Base-by-base conservation (phyloP, 129 eudicot species). In the Saussurea involucrata region DNA sequence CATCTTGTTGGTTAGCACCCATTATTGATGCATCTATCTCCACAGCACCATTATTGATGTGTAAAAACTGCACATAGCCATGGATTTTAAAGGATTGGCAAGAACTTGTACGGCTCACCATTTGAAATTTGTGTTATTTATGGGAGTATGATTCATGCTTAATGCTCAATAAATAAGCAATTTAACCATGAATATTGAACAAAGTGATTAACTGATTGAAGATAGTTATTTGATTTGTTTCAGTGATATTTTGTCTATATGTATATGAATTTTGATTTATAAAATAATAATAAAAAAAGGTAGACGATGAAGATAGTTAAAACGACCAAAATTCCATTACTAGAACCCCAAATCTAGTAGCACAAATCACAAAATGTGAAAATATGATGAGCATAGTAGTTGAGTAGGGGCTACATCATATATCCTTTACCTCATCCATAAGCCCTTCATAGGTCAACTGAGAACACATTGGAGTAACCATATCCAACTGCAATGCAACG, bases 391-490 rank as follows among this genome's bases (percentile, higher is more conserved):
- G 40, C 61, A 68, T 4, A 22, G 46, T 69, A 79, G 18, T 79
- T 63, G 18, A 28, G 24, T 64, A n/a, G 28, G 42, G 31, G 57
- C 29, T 53, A 42, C 20, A 33, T 33, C 67, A 9, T 71, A 53
- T 58, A 42, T 32, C 53, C 22, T 24, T 72, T 85, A 95, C 99
- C 99, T 95, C 99, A 60, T 95, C 99, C 77, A 92, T 18, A 77
- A 95, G 92, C 71, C 99, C 99, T 81, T 95, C 99, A 73, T 95
- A 95, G 21, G 99, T 95, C 75, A 95, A 79, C 58, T 95, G 99
- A 31, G 96, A 68, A 66, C 92, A 90, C 99, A 95, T 95, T 28
- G 99, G 99, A 84, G 99, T 95, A 28, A 95, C 87, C 99, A 95
- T 95, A 85, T 95, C 99, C 78, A 92, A 86, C 97, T 95, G 94